A percentile compares a stretch with the other conserved stretches of the same genome.
phyloP scores from a whole-genome alignment of 1,139 yeast species.

The Pneumocystis canis region DNA sequence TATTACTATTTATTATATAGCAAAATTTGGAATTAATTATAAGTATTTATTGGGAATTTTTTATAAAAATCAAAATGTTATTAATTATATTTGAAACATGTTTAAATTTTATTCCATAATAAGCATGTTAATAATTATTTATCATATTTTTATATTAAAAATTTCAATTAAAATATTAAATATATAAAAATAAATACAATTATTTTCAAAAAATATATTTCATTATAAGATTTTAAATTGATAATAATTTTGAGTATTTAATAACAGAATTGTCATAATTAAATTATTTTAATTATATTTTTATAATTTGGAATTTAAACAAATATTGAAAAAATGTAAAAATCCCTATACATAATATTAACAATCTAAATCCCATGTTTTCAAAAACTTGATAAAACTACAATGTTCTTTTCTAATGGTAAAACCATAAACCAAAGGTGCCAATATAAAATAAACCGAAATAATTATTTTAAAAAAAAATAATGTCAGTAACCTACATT shows the following conservation, averaged over 20 bases:
- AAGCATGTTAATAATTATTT: no score
- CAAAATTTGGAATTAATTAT: not conserved
- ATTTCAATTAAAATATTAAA: no score
- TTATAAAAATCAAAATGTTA: not conserved
- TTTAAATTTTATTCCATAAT: no score
- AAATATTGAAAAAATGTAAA: not conserved
- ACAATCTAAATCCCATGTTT: conserved; percentile 80
- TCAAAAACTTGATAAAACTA: conserved; percentile 41
- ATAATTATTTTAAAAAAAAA: conserved; percentile 38
- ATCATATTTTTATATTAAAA: no score
- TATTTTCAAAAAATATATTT: no score
- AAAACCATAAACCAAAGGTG: conserved; percentile 66
- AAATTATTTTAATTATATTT: no score
- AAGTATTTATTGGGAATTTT: not conserved
- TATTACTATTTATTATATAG: not conserved
- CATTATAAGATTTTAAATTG: no score
- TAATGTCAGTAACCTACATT: conserved; percentile 32
- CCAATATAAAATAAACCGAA: conserved; percentile 45
- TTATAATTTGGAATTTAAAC: no score
- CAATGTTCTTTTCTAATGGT: conserved; percentile 68
- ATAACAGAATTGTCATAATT: no score
- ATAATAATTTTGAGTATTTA: no score
- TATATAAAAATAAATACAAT: no score
- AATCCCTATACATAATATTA: conserved; percentile 1
- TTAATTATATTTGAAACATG: not conserved